Percentiles rank a stretch among this genome's conserved stretches.
Conservation (phyloP, 2,329 filamentous ascomycete genomes). For the Botrytis sinoallii region DNA sequence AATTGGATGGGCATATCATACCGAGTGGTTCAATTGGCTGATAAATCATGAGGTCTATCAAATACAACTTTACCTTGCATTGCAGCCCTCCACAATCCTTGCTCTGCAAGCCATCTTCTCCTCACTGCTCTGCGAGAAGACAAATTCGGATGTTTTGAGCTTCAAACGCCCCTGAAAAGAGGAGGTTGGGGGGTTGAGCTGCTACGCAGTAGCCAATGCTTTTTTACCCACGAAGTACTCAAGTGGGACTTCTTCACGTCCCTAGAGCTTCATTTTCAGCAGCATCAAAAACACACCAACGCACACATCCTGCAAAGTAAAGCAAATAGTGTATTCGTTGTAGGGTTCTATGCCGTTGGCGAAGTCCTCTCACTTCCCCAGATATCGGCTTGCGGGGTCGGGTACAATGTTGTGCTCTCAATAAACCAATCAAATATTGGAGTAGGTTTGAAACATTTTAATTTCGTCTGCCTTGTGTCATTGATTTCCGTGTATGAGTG, state of each 20-base stretch:
- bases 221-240: not conserved
- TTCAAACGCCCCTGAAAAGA: not conserved
- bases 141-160: not conserved
- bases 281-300: not conserved
- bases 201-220: not conserved
- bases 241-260: not conserved
- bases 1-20: not conserved
- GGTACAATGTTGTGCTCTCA: constrained; percentile 4
- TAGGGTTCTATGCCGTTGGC: not conserved
- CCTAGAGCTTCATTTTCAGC: not conserved
- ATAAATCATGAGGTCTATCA: not conserved
- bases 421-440: not conserved
- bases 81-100: constrained; percentile 1
- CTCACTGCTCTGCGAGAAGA: constrained; percentile 3
- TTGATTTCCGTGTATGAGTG: not conserved
- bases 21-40: not conserved
- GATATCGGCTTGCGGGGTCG: constrained; percentile 14
- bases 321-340: not conserved
- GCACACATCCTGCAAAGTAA: not conserved
- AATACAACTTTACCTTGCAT: constrained; percentile 7
- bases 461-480: not conserved
- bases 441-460: constrained; percentile 1
- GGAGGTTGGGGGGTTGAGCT: not conserved
- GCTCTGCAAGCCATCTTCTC: constrained; percentile 13
- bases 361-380: not conserved